Base-by-base conservation (phyloP, 495 filamentous ascomycete genomes). In the Letharia lupina region DNA sequence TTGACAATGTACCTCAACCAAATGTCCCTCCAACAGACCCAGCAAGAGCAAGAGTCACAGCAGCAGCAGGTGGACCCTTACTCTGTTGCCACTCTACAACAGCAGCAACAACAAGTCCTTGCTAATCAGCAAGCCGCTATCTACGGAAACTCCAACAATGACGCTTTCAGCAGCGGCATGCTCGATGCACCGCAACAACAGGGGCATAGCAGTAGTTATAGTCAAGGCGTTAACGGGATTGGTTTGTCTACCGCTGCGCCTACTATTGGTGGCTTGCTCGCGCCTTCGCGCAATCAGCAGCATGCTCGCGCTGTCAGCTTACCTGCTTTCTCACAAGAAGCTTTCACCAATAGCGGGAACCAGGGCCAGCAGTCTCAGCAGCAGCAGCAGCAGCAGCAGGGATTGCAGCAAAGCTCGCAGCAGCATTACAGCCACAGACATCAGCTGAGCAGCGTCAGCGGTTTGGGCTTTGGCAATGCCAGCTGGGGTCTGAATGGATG, bases 1-100 rank as follows among this genome's bases (percentile, higher is more conserved):
- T 77, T 98, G 72, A 95, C 91, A n/a, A 83, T 96, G 87, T 96
- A 96, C 75, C 84, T 96, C 50, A 89, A 84, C 74, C 91, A 96
- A 74, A 87, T 92, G 61, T 91, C 86, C 4, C 83, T 90, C 37
- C 89, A 93, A 73, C 87, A 89, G 31, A 83, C 87, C 47, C 75
- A 80, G 57, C 84, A 84, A 61, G 84, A 87, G 64, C 82, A 85
- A 69, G 83, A 83, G 65, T 72, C 74, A 42, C 75, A 70, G 45
- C 80, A 80, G 68, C 79, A 80, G 68, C 77, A 78, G 60, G 73
- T 71, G 56, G 84, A 84, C 68, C 77, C 80, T 5, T 80, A 80
- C 71, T 76, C 78, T 28, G 74, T 84, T 52, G 75, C 76, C 39
- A 75, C 76, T 47, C 69, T 83, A 9, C 89, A 93, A 66, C 86